Percentiles rank a stretch among this genome's conserved stretches.
These are phyloP conservation scores for Hydrangea macrophylla DNA, from an alignment of 148 eudicot genomes.

Conservation along the genomic window DNA sequence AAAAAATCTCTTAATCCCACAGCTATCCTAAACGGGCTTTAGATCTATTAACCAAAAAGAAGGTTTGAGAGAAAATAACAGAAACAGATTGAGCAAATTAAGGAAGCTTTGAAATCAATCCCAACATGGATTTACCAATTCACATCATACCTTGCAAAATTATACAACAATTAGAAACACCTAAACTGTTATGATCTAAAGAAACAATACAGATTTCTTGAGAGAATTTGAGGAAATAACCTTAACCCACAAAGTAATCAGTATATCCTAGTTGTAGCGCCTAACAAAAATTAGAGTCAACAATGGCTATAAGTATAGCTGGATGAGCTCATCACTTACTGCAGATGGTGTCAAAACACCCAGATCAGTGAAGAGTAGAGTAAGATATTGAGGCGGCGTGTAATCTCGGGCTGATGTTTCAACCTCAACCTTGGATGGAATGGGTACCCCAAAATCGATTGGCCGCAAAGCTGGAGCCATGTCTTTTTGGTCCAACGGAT, in stretches of 20 bases:
- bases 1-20: no score
- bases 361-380: conserved; percentile 86
- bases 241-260: not conserved
- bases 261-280: not conserved
- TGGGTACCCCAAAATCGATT: conserved; percentile 93
- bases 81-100: no score
- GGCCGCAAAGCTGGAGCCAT: conserved; percentile 95
- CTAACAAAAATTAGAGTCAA: not conserved
- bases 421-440: conserved; percentile 90
- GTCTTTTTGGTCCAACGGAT: conserved; percentile 96
- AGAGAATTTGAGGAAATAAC: no score
- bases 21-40: no score
- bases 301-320: conserved; percentile 60
- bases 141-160: no score
- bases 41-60: no score
- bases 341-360: conserved; percentile 93
- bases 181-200: no score
- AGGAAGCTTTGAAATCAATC: no score
- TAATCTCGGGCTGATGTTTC: conserved; percentile 96
- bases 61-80: no score
- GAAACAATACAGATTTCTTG: no score
- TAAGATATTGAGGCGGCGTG: conserved; percentile 92
- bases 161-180: no score
- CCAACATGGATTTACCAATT: no score
- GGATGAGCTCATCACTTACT: conserved; percentile 94